Conservation (phyloP, 495 filamentous ascomycete genomes). For the Lasiosphaeria ovina region DNA sequence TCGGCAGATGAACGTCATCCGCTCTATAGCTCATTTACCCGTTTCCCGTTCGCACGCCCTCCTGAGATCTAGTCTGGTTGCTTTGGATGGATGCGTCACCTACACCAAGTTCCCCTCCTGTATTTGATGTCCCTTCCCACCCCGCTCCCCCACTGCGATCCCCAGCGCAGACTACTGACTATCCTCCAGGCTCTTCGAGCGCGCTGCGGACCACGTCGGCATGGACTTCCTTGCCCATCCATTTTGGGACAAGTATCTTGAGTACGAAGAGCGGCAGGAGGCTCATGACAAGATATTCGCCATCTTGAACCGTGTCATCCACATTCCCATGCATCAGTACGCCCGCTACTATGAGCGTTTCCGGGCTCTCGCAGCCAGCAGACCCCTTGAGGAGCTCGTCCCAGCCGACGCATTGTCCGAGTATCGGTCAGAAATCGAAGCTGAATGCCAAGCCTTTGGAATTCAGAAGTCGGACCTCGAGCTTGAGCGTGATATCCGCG, state of each 20-base stretch:
- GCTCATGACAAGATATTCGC: constrained; percentile 82
- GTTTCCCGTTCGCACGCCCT: constrained; percentile 40
- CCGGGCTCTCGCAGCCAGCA: constrained; percentile 69
- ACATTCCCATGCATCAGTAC: constrained; percentile 97
- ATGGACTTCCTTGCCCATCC: constrained; percentile 92
- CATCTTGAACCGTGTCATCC: constrained; percentile 80
- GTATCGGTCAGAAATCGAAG: constrained; percentile 69
- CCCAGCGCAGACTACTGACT: constrained; percentile 51
- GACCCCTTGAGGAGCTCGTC: constrained; percentile 71
- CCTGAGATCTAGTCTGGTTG: constrained; percentile 45
- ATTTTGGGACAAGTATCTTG: constrained; percentile 99
- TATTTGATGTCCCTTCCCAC: constrained; percentile 54
- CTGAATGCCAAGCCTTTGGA: constrained; percentile 47
- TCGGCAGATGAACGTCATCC: constrained; percentile 39
- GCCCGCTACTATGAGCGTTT: constrained; percentile 92
- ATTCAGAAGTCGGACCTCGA: constrained; percentile 63
- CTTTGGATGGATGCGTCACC: constrained; percentile 49
- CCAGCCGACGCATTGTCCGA: constrained; percentile 64
- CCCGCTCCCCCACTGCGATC: constrained; percentile 36
- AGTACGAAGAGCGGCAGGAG: constrained; percentile 89
- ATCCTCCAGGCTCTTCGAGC: constrained; percentile 80
- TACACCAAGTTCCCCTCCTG: constrained; percentile 55
- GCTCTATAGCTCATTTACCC: constrained; percentile 45
- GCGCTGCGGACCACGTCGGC: constrained; percentile 79
- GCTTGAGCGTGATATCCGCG: constrained; percentile 77